Base-by-base conservation (phyloP, 176 grass and related monocot species). In the Olyra latifolia region DNA sequence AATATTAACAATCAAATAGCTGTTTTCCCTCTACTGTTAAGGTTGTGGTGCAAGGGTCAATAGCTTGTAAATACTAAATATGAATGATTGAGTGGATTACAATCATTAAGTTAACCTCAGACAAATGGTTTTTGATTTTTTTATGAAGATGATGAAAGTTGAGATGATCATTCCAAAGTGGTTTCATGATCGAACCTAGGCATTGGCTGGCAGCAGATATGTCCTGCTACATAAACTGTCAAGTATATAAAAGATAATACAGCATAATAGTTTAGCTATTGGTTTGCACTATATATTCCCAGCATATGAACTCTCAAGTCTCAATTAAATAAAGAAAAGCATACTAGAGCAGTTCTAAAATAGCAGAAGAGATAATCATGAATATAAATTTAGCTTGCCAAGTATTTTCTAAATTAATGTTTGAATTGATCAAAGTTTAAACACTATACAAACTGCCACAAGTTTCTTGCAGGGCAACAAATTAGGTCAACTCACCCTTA, bases 81-180 rank as follows among this genome's bases (percentile, higher is more conserved):
- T 4, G 2, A 83, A 23, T 30, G 35, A 56, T 4, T 75, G 2
- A 27, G 53, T 9, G 35, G 24, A 54, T 22, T 43, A 22, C 23
- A 41, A 42, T 17, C 47, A 57, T 55, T 54, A 83, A 28, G 23
- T 48, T 62, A 72, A 52, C 8, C 12, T 50, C 28, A 50, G 6
- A 64, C 48, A 10, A 15, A 50, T 14, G 11, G 20, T 13, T 1
- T 48, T 10, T 50, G 6, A 35, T 62, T 62, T 78, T n/a, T 38
- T 19, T 47, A 71, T 70, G 40, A 32, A 71, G 15, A 82, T 82
- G 45, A 60, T 49, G 28, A 72, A 40, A 82, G 13, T 38, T 53
- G 68, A 74, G 58, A 62, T 27, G 27, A 52, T 73, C 8, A 56
- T 68, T 68, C 23, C 16, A 43, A 59, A 56, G 56, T 57, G n/a